Conservation (phyloP, 768 basidiomycete genomes). For the Russula griseocarnosa region DNA sequence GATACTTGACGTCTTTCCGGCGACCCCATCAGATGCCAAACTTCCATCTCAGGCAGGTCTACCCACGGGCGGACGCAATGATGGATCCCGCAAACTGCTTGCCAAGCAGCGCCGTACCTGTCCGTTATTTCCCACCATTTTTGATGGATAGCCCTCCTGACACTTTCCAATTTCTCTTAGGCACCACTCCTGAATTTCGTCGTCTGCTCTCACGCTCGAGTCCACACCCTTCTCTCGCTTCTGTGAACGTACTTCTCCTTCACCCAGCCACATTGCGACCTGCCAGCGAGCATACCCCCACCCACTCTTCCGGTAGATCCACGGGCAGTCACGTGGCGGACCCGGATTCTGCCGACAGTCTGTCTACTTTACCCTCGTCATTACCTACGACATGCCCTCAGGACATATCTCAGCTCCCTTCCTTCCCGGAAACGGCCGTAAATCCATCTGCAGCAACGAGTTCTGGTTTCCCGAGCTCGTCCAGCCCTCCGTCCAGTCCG, state of each 20-base stretch:
- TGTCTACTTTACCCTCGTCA: slow-evolving; percentile 13
- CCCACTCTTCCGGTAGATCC: neutral
- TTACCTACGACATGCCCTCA: slow-evolving; percentile 4
- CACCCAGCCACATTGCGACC: slow-evolving; percentile 23
- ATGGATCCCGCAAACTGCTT: neutral
- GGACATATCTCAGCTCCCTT: slow-evolving; percentile 16
- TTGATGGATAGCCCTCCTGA: neutral
- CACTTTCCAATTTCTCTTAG: neutral
- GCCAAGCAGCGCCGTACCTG: neutral
- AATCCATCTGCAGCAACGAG: slow-evolving; percentile 5
- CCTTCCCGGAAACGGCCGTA: slow-evolving; percentile 17
- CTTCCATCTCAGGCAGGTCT: neutral
- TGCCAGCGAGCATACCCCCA: slow-evolving; percentile 8
- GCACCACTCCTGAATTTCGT: neutral
- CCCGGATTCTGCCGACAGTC: slow-evolving; percentile 1
- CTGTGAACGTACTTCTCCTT: slow-evolving; percentile 19
- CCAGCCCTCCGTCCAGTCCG: slow-evolving; percentile 11
- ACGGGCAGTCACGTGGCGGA: neutral
- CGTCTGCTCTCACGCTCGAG: slow-evolving; percentile 11
- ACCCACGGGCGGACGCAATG: neutral
- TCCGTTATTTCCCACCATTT: slow-evolving; percentile 9
- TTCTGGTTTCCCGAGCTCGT: neutral
- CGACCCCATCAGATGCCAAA: neutral
- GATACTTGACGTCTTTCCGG: slow-evolving; percentile 14
- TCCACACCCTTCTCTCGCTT: slow-evolving; percentile 20